These are phyloP conservation scores for Reticulascus tulasneorum DNA, from an alignment of 2,329 filamentous ascomycete species.

Conservation along the genomic window DNA sequence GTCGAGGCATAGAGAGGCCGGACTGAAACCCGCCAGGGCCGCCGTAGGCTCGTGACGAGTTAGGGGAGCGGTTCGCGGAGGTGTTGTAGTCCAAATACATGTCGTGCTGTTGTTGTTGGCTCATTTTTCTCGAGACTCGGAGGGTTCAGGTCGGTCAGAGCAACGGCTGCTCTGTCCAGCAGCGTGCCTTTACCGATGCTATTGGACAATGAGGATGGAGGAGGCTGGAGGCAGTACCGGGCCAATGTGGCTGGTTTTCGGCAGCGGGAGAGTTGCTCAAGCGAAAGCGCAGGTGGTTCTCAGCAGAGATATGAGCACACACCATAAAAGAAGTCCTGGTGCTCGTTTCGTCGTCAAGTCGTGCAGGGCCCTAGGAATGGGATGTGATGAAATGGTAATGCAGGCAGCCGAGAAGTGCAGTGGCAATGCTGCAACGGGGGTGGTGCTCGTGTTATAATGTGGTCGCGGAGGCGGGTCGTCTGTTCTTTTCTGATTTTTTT, in stretches of 20 bases:
- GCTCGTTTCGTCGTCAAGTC: constrained; percentile 3
- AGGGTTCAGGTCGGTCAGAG: not conserved
- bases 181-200: not conserved
- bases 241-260: not conserved
- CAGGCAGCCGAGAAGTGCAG: constrained; percentile 4
- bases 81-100: constrained; percentile 70
- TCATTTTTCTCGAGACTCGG: constrained; percentile 31
- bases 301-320: not conserved
- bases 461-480: no score
- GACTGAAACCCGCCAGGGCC: constrained; percentile 39
- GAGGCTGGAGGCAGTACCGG: not conserved
- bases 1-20: constrained; percentile 37
- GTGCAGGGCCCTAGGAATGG: constrained; percentile 3
- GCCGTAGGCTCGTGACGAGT: constrained; percentile 45
- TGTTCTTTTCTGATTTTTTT: no score
- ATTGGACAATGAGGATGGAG: not conserved
- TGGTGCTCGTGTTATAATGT: no score
- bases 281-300: not conserved
- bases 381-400: constrained; percentile 1
- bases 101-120: constrained; percentile 55
- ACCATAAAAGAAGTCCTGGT: not conserved
- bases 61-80: constrained; percentile 51
- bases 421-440: no score
- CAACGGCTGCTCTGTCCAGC: constrained; percentile 13
- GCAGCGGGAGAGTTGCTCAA: not conserved